Percentiles rank a stretch among this genome's conserved stretches.
Evolutionary conservation across 805 yeast genomes (phyloP).

Genomic region (Yamadazyma philogaea): DNA sequence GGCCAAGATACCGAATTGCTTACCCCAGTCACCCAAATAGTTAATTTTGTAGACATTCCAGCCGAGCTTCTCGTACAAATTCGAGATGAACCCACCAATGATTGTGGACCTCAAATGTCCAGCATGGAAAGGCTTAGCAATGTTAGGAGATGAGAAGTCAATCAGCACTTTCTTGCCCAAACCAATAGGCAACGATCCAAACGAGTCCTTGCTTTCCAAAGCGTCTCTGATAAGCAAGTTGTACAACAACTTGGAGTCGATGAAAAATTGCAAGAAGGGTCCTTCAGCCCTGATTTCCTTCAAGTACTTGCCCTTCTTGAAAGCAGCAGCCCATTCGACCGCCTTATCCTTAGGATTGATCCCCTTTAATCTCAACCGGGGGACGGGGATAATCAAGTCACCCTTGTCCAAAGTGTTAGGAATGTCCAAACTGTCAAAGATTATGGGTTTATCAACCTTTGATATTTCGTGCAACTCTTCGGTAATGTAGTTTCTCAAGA

Average conservation of each 20-base stretch:
- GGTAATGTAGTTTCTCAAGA: conserved; percentile 86
- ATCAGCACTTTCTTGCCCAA: conserved; percentile 69
- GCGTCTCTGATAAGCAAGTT: conserved; percentile 68
- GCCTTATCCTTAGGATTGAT: conserved; percentile 76
- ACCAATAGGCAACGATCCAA: conserved; percentile 77
- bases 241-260: conserved; percentile 62
- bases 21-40: conserved; percentile 99
- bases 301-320: conserved; percentile 70
- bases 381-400: conserved; percentile 88
- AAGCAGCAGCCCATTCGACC: conserved; percentile 69
- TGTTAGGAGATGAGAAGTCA: conserved; percentile 96
- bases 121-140: conserved; percentile 99
- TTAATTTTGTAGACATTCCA: conserved; percentile 92
- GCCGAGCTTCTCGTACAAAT: conserved; percentile 85
- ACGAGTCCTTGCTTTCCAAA: conserved; percentile 55
- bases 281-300: conserved; percentile 78
- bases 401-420: conserved; percentile 86
- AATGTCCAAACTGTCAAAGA: conserved; percentile 85
- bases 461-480: conserved; percentile 71
- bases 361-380: conserved; percentile 76
- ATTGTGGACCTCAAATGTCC: conserved; percentile 98
- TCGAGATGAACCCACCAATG: conserved; percentile 92
- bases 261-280: conserved; percentile 86
- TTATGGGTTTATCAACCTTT: conserved; percentile 64
- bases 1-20: conserved; percentile 95